phyloP scores from a whole-genome alignment of 148 eudicot species.

The Pouteria glomerata region DNA sequence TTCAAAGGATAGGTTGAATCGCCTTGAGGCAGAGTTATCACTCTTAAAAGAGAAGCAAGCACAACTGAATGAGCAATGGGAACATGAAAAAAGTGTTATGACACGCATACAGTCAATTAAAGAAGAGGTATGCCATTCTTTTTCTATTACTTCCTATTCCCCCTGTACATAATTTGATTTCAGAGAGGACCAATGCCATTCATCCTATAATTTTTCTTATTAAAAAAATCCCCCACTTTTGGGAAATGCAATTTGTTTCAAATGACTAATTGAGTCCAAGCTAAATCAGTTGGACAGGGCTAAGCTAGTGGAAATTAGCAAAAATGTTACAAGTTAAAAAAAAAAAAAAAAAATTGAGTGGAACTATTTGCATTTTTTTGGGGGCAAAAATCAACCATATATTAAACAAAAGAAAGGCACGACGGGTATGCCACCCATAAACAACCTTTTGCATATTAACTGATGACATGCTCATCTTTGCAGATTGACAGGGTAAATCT shows the following conservation, averaged over 20 bases:
- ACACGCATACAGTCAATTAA: conserved; percentile 85
- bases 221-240: too few relatives aligned
- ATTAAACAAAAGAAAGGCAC: too few relatives aligned
- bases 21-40: conserved; percentile 78
- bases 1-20: conserved; percentile 81
- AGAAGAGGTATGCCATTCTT: conserved; percentile 68
- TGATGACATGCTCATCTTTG: conserved; percentile 9
- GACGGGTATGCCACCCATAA: too few relatives aligned
- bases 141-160: too few relatives aligned
- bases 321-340: background rate
- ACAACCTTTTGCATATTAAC: background rate
- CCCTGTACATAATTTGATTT: too few relatives aligned
- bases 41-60: conserved; percentile 70
- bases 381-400: too few relatives aligned
- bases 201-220: too few relatives aligned
- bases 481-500: conserved; percentile 96
- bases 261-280: background rate
- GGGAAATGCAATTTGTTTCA: background rate
- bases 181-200: background rate
- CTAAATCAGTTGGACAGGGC: background rate
- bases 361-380: too few relatives aligned
- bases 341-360: background rate
- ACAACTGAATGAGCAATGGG: conserved; percentile 89
- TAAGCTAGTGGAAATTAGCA: background rate
- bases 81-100: conserved; percentile 89